Base-by-base conservation (phyloP, 257 asterid species). In the Marsdenia floribunda region DNA sequence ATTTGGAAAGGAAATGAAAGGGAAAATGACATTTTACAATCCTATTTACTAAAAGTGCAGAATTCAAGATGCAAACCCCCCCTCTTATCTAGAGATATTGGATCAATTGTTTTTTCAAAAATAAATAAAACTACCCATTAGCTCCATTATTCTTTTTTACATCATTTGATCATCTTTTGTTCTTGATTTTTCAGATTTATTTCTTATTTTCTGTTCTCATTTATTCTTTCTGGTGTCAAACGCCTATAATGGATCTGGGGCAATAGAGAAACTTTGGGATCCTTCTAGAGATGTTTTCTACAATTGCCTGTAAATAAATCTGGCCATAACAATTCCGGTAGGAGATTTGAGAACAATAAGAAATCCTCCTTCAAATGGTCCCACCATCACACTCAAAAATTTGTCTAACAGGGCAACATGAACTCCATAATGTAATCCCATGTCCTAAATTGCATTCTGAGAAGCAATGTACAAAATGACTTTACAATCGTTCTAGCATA, bases 1-100 rank as follows among this genome's bases (percentile, higher is more conserved):
- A 85, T 60, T 81, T 67, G 40, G 46, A 12, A 8, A 76, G 21
- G 65, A 38, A 47, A 75, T 58, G 37, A 55, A 40, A 37, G 24
- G 6, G 68, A 40, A 19, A 68, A 66, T 12, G 26, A 44, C 24
- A 37, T 37, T 44, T 22, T 19, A n/a, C 6, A 47, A 33, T 74
- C 7, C 7, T 46, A 29, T 24, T 69, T 52, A 50, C 37, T 50
- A 29, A n/a, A 53, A 46, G 18, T 42, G 47, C 52, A 44, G 21
- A n/a, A 29, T 16, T 9, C n/a, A 8, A 50, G 6, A 46, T 14
- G 38, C 63, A 24, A 42, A 21, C 6, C 12, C 6, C 40, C 18
- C 65, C n/a, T 33, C 44, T 16, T 63, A 33, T 15, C 22, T 63
- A 63, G 10, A 63, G 10, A 24, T 6, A 61, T 29, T 29, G 21